Evolutionary conservation across 192 early-diverging fungal species (phyloP), one percentile per base, ranked within the genome.

Genomic region (Coemansia reversa): DNA sequence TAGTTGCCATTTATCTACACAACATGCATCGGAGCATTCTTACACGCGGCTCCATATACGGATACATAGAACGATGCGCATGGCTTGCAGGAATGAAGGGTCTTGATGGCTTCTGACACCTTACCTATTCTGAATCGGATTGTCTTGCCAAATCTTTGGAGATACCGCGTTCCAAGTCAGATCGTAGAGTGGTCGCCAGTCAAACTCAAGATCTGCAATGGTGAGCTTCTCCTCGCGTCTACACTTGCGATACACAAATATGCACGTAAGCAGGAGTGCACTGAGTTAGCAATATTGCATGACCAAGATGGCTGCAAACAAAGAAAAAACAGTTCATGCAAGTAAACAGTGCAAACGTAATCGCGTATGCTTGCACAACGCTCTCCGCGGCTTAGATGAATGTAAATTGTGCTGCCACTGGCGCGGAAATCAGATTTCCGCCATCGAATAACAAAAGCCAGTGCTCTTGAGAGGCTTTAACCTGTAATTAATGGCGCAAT

Each of bases 121-220:
- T 81, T 76, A 67, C 66, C 69, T 54, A 65, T 65, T 57, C 70
- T 75, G 84, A 47, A 90, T 54, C 35, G 85, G 69, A 35, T 83
- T 85, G 71, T 84, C 82, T 58, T 89, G 86, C 77, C 88, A 81
- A 47, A 81, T 72, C 70, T 90, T 89, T 52, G 90, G 88, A 66
- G 89, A 87, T 42, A 86, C 72, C 29, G 81, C 32, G 35, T 52
- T 52, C 20, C 83, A 65, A 49, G 89, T 81, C 56, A 85, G 70
- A 16, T 89, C 83, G 79, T 87, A 93, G 27, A 93, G 63, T 24
- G 88, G 88, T 39, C 86, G 62, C 93, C 93, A 95, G 28, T 88
- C 84, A 28, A 95, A 71, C n/a, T 74, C 65, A 6, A 95, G 58
- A 49, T 86, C 85, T 12, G 87, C 81, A 4, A 78, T 71, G 4